A percentile compares a stretch with the other conserved stretches of the same genome.
Evolutionary conservation across 192 early-diverging fungal genomes (phyloP).

Genomic region (Funneliformis mosseae): DNA sequence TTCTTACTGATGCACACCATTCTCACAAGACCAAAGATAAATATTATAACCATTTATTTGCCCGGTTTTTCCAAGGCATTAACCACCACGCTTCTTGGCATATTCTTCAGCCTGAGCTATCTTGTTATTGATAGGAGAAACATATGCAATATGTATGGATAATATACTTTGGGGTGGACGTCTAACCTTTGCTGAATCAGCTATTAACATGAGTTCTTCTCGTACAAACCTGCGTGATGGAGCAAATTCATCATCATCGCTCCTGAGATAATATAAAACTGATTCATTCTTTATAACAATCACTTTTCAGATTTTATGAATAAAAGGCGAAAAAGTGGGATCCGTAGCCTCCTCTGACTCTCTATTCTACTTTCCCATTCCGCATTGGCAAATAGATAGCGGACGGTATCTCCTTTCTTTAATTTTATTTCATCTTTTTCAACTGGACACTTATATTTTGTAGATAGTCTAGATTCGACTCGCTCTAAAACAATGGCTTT

Average conservation of each 20-base stretch:
- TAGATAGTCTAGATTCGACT: background rate
- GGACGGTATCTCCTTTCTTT: no score
- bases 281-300: constrained; percentile 24
- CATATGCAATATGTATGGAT: background rate
- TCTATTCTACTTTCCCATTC: constrained; percentile 15
- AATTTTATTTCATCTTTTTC: background rate
- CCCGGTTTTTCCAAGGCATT: no score
- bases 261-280: constrained; percentile 29
- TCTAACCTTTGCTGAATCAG: constrained; percentile 7
- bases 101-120: no score
- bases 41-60: no score
- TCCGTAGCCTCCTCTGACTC: constrained; percentile 16
- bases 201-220: constrained; percentile 23
- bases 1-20: no score
- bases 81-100: background rate
- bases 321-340: background rate
- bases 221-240: background rate
- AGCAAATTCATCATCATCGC: constrained; percentile 11
- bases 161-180: constrained; percentile 6
- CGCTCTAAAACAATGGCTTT: constrained; percentile 16
- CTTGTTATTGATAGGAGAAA: background rate
- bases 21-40: no score
- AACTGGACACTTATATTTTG: constrained; percentile 26
- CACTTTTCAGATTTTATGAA: constrained; percentile 20
- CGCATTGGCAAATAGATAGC: constrained; percentile 22